Evolutionary conservation across 2,329 filamentous ascomycete genomes (phyloP), one percentile per base, ranked within the genome.

Genomic region (Cytospora paraplurivora): DNA sequence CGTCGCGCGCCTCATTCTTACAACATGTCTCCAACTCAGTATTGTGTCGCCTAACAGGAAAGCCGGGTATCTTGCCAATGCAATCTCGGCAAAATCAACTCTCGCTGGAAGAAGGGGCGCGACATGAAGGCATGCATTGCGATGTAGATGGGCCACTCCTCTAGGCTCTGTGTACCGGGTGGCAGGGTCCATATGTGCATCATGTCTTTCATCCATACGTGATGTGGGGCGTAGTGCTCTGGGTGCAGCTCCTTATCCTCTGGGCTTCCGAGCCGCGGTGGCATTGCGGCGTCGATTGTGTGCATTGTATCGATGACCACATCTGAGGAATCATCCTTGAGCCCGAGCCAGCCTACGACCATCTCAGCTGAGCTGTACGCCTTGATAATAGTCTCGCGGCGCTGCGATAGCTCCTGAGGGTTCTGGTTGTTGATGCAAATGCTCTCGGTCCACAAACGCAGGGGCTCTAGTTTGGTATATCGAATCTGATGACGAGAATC

Each of bases 1-100:
- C 67, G 74, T 71, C 17, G 72, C 67, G 6, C 71, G 73, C 55
- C 76, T 75, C n/a, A 75, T 34, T 1, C 70, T 69, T 4, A 76
- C 67, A 8, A 76, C 59, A 62, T 75, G 73, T 56, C 70, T 75
- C 74, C 74, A 76, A 0, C 73, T 70, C 7, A 76, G 70, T 15
- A 76, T 73, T 35, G 69, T 67, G 63, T 76, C 74, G 44, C 73
- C 75, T 19, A 76, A 68, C 6, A 77, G 34, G 56, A 71, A 69
- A 10, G 62, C 62, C n/a, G 68, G 65, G 38, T 73, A 72, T 5
- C 73, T 69, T 2, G 73, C 72, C 64, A 74, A 67, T 56, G 72
- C 67, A 35, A 76, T 70, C 64, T 76, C 75, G 51, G 73, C 1
- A 76, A 67, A 55, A 76, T 75, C 75, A 75, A 76, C 1, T 69